A percentile compares a stretch with the other conserved stretches of the same genome.
Evolutionary conservation across 345 rosid genomes (phyloP).

Genomic region (Populus davidiana): DNA sequence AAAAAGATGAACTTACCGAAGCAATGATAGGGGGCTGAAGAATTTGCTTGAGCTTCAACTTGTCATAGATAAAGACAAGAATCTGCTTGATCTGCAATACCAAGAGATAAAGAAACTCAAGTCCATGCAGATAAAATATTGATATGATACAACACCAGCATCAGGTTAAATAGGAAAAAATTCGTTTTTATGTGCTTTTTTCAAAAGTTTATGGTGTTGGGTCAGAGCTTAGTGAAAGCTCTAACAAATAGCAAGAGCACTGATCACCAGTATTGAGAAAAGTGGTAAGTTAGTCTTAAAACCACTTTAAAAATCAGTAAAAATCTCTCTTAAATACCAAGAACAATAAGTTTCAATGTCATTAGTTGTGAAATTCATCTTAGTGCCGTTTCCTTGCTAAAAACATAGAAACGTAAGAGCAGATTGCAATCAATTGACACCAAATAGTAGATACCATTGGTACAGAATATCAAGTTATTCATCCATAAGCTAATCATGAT

Average conservation of each 20-base stretch:
- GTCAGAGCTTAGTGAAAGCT: not conserved
- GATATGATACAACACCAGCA: not conserved
- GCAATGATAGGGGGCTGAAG: slow-evolving; percentile 94
- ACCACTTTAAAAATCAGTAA: not conserved
- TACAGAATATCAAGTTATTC: not conserved
- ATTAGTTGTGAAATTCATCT: slow-evolving; percentile 1
- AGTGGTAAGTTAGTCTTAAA: not conserved
- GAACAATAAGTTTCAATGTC: not conserved
- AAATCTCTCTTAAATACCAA: not conserved
- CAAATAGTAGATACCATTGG: not conserved
- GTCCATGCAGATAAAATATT: not conserved
- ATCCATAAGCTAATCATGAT: not conserved
- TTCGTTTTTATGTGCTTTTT: not conserved
- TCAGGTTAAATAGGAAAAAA: not conserved
- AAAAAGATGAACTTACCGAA: slow-evolving; percentile 55
- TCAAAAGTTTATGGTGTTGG: not conserved
- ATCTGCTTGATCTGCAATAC: slow-evolving; percentile 54
- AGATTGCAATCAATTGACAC: not conserved
- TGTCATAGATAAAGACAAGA: slow-evolving; percentile 58
- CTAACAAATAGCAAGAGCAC: not conserved
- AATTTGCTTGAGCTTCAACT: slow-evolving; percentile 92
- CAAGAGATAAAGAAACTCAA: slow-evolving; percentile 12
- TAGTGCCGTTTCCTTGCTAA: not conserved
- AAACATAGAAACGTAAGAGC: not conserved
- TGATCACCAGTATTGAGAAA: too few species aligned